Evolutionary conservation across 768 basidiomycete genomes (phyloP), one percentile per base, ranked within the genome.

Genomic region (Ramaria sp.): DNA sequence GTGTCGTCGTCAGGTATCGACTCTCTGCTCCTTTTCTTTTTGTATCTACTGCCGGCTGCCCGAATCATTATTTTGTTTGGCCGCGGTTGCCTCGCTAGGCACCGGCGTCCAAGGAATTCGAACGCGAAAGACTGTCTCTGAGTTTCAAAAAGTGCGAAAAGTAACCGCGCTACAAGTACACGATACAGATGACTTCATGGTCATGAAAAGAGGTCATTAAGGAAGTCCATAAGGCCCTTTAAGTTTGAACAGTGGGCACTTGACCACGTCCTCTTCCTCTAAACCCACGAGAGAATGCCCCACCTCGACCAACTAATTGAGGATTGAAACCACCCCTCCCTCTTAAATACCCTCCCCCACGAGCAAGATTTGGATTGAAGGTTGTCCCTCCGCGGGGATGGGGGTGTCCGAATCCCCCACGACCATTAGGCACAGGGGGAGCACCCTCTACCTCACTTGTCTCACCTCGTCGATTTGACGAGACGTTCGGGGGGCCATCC

Each of bases 231-330:
- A 6, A 31, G 24, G 17, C 2, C 42, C 42, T 43, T 54, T 45
- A 54, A 19, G 53, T 15, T 31, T 39, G 39, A 20, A 42, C 49
- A 37, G 17, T 27, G 37, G 49, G 15, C 24, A 37, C 13, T 11
- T 42, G 22, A 41, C 72, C 74, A 24, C 73, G 65, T 12, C 72
- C 74, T 51, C 74, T 67, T 22, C 75, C 75, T 54, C 74, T 67
- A 56, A 70, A 70, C 30, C 63, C 66, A 1, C 72, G 70, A 53
- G 71, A 63, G 13, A 65, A 64, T 19, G 43, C 59, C 24, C 72
- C 73, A 10, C 56, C 55, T 34, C 51, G 33, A 34, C 27, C 37
- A 24, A 46, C 34, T 17, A 22, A 43, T 22, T 15, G 17, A 15
- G 46, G 33, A 37, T 24, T 46, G 19, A 48, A 59, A 34, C 56